These are phyloP conservation scores for Cadophora sp. DNA, from an alignment of 2,329 filamentous ascomycete species.

Conservation along the genomic window DNA sequence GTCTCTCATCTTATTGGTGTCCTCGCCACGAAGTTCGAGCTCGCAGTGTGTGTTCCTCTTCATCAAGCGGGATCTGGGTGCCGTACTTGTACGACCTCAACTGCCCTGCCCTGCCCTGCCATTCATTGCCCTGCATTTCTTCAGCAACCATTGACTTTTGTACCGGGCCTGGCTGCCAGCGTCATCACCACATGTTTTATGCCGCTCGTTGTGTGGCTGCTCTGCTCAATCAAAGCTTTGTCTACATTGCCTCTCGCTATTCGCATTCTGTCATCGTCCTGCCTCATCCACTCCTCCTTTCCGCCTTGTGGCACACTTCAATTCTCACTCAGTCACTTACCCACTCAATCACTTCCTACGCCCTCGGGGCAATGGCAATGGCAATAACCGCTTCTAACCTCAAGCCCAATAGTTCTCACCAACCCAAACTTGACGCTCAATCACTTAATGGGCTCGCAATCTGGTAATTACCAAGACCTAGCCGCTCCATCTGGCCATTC, in stretches of 20 bases:
- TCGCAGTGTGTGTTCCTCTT: constrained; percentile 17
- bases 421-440: constrained; percentile 32
- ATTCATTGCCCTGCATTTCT: constrained; percentile 1
- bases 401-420: constrained; percentile 23
- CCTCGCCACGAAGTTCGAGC: constrained; percentile 1
- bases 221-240: constrained; percentile 19
- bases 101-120: background rate
- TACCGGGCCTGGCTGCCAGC: constrained; percentile 13
- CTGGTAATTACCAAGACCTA: constrained; percentile 46
- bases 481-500: constrained; percentile 43
- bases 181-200: constrained; percentile 24
- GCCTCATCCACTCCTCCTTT: background rate
- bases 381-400: constrained; percentile 25
- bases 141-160: constrained; percentile 1
- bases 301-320: constrained; percentile 13
- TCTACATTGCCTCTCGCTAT: constrained; percentile 10
- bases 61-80: constrained; percentile 21
- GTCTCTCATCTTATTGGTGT: constrained; percentile 21
- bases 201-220: constrained; percentile 10
- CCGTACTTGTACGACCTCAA: constrained; percentile 19
- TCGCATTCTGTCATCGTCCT: constrained; percentile 23
- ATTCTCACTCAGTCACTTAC: background rate
- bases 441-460: constrained; percentile 48
- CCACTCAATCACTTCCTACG: background rate
- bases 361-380: background rate